Conservation (phyloP, 176 grass and related monocot species). For the Puya raimondii region DNA sequence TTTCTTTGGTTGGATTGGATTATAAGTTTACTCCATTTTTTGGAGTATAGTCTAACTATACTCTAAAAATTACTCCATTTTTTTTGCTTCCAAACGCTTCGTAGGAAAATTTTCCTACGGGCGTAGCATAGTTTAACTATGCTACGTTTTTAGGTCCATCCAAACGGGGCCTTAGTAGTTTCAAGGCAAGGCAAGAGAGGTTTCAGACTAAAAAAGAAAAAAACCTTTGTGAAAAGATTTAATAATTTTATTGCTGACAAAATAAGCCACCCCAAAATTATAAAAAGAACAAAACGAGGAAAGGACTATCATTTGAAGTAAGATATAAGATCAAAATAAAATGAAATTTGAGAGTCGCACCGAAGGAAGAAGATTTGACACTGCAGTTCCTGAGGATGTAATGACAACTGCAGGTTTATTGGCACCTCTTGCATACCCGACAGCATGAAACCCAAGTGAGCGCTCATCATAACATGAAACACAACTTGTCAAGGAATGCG, state of each 20-base stretch:
- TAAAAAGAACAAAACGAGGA: neutral
- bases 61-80: too few species aligned
- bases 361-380: constrained; percentile 95
- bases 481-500: constrained; percentile 71
- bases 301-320: neutral
- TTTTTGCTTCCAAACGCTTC: too few species aligned
- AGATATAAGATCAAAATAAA: constrained; percentile 7
- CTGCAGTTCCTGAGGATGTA: constrained; percentile 95
- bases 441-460: constrained; percentile 95
- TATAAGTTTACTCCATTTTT: too few species aligned
- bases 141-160: too few species aligned
- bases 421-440: constrained; percentile 82
- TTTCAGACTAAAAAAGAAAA: neutral
- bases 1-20: too few species aligned
- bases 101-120: too few species aligned
- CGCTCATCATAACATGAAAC: constrained; percentile 96
- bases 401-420: constrained; percentile 67
- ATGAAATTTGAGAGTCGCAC: constrained; percentile 24
- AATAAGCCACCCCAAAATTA: neutral
- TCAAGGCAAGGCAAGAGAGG: neutral
- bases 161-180: too few species aligned
- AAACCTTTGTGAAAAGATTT: too few species aligned
- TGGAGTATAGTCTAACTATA: too few species aligned
- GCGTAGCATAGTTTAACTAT: too few species aligned
- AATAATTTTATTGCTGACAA: neutral